phyloP scores from a whole-genome alignment of 176 grass and related monocot species.

The Rhynchospora tenuis region DNA sequence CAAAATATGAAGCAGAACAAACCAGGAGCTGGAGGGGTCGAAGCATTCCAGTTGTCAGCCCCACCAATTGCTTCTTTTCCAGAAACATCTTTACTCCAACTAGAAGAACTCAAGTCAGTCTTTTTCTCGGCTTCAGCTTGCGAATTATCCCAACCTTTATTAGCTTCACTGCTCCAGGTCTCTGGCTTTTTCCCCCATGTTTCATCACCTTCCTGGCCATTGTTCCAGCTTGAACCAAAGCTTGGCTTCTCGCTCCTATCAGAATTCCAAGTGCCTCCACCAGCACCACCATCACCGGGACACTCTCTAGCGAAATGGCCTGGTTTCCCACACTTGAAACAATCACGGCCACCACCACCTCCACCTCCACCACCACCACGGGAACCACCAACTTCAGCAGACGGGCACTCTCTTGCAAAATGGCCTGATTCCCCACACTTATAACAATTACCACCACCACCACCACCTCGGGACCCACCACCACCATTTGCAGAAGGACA shows the following conservation, averaged over 20 bases:
- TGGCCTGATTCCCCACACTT: slow-evolving; percentile 6
- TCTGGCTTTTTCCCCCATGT: not conserved
- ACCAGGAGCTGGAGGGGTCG: slow-evolving; percentile 16
- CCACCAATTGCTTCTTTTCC: not conserved
- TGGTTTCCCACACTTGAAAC: slow-evolving; percentile 29
- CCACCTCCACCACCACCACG: not conserved
- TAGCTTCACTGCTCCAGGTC: not conserved
- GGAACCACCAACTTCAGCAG: not conserved
- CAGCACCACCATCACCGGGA: not conserved
- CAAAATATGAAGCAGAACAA: not conserved
- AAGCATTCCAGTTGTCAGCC: slow-evolving; percentile 14
- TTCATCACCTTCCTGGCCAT: slow-evolving; percentile 6
- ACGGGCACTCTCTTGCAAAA: slow-evolving; percentile 5
- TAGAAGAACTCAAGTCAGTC: slow-evolving; percentile 7
- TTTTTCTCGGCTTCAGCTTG: slow-evolving; percentile 12
- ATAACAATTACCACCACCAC: slow-evolving; percentile 2
- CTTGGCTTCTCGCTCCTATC: not conserved
- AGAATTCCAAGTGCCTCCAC: slow-evolving; percentile 6
- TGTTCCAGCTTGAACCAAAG: slow-evolving; percentile 19
- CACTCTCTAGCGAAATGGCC: slow-evolving; percentile 32
- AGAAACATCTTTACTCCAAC: slow-evolving; percentile 17
- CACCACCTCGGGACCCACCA: not conserved
- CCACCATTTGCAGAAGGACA: not conserved
- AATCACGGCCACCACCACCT: not conserved
- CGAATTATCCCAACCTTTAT: slow-evolving; percentile 12